Evolutionary conservation across 371 early-diverging fungal genomes (phyloP), one percentile per base, ranked within the genome.

Genomic region (Saksenaea vasiformis): DNA sequence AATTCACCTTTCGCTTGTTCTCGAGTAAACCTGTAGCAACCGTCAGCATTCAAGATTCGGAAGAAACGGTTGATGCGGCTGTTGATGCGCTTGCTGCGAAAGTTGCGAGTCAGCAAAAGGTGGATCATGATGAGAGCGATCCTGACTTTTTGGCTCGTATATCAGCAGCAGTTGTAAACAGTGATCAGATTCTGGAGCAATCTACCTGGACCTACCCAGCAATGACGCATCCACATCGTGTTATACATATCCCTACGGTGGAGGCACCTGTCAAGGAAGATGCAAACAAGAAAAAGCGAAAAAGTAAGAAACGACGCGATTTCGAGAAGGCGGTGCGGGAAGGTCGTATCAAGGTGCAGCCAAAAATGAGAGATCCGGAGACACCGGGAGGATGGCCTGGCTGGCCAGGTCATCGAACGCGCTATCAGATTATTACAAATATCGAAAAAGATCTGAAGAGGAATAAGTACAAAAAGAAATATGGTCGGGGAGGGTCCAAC

Each of bases 331-430:
- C 73, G 24, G 69, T 78, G 2, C 64, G 64, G 54, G 67, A 68
- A 54, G 75, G 75, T 19, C 64, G 67, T 5, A 72, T 73, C 11
- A 24, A 60, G 15, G 15, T 65, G 22, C 26, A 65, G 14, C 71
- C 77, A 13, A 73, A 71, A 24, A 81, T 78, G 77, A 71, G 78
- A 61, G 56, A 81, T 58, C 68, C 71, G 14, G 55, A 36, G 10
- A 69, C 70, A 24, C 71, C 71, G 34, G 69, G 70, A 19, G 82
- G 78, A 0, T 81, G 82, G 82, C 78, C 82, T 17, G 82, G 82
- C 17, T 81, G 77, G 76, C 82, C 82, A n/a, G 78, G 82, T n/a
- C 36, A 61, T n/a, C 56, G 64, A 1, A 81, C 71, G 11, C 59
- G 43, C 1, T 70, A 68, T 34, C 67, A 67, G 3, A 80, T 80